Conservation (phyloP, 2,329 filamentous ascomycete species). For the Colletotrichum chlorophyti region DNA sequence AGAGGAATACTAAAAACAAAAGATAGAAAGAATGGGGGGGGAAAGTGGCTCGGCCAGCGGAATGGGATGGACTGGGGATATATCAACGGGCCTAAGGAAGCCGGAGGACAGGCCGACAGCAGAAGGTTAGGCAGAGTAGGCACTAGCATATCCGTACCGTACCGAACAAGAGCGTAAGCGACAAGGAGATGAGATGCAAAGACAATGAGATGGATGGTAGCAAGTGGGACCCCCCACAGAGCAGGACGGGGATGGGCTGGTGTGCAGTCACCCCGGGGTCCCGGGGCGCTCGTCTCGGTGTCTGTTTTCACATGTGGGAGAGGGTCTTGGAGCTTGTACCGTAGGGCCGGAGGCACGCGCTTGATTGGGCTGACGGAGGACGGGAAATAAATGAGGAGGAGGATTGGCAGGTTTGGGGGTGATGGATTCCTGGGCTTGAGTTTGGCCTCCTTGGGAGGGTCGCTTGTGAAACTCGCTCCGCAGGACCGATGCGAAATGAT, state of each 20-base stretch:
- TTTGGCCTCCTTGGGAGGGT: too few species aligned
- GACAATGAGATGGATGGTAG: conserved; percentile 18
- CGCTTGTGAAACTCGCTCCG: conserved; percentile 38
- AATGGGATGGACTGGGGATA: conserved; percentile 15
- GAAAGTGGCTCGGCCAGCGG: background rate
- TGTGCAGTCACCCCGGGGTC: conserved; percentile 5
- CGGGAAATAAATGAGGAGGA: background rate
- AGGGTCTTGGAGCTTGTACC: background rate
- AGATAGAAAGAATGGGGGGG: too few species aligned
- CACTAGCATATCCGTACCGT: too few species aligned
- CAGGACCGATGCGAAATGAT: conserved; percentile 36
- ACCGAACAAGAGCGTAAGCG: background rate
- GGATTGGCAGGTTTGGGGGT: background rate
- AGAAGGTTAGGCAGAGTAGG: conserved; percentile 3
- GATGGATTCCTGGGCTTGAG: background rate
- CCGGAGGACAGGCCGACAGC: conserved; percentile 2
- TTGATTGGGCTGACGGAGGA: conserved; percentile 25
- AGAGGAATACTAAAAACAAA: background rate
- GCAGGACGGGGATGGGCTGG: conserved; percentile 20
- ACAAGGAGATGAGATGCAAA: conserved; percentile 14
- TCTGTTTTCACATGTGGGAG: conserved; percentile 26
- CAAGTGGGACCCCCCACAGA: conserved; percentile 28
- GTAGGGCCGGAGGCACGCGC: conserved; percentile 12
- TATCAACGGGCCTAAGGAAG: conserved; percentile 29
- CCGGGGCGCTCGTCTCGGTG: conserved; percentile 11